These are phyloP conservation scores for Penicillium sp. DNA, from an alignment of 2,329 filamentous ascomycete genomes.

Conservation along the genomic window DNA sequence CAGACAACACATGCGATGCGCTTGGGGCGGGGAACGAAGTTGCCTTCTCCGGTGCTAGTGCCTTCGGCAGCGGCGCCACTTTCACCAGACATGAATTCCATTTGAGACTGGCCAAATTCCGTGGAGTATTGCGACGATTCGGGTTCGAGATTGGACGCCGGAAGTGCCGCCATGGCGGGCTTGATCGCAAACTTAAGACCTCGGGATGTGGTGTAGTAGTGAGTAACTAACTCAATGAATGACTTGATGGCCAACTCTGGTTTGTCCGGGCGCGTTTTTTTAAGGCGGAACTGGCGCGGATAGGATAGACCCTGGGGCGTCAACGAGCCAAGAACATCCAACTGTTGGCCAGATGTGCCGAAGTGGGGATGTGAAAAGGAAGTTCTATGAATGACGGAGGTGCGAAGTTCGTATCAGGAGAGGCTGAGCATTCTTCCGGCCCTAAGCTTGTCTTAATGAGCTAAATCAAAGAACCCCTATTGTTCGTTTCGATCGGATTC, in stretches of 20 bases:
- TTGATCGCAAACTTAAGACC: not conserved
- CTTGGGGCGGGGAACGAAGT: slow-evolving; percentile 76
- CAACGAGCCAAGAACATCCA: slow-evolving; percentile 1
- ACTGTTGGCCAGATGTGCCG: slow-evolving; percentile 1
- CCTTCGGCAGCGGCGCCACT: slow-evolving; percentile 31
- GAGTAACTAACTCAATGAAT: slow-evolving; percentile 14
- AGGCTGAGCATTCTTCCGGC: slow-evolving; percentile 6
- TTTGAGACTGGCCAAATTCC: slow-evolving; percentile 14
- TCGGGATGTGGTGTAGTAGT: not conserved
- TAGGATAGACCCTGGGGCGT: slow-evolving; percentile 2
- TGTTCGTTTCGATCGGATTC: slow-evolving; percentile 13
- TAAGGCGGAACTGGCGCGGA: not conserved
- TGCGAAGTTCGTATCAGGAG: slow-evolving; percentile 9
- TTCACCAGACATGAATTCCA: slow-evolving; percentile 19
- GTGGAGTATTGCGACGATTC: slow-evolving; percentile 29
- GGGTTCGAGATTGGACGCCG: slow-evolving; percentile 16
- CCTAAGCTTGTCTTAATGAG: not conserved
- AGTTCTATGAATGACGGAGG: slow-evolving; percentile 16
- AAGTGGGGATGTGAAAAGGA: slow-evolving; percentile 10
- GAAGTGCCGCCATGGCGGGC: slow-evolving; percentile 19
- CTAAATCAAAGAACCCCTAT: not conserved
- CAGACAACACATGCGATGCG: slow-evolving; percentile 93
- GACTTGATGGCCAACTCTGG: slow-evolving; percentile 6
- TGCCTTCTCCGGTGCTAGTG: slow-evolving; percentile 43
- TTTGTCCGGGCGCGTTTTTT: slow-evolving; percentile 5